Evolutionary conservation across 176 grass and related monocot species (phyloP), one percentile per base, ranked within the genome.

Genomic region (Stipa capillata): DNA sequence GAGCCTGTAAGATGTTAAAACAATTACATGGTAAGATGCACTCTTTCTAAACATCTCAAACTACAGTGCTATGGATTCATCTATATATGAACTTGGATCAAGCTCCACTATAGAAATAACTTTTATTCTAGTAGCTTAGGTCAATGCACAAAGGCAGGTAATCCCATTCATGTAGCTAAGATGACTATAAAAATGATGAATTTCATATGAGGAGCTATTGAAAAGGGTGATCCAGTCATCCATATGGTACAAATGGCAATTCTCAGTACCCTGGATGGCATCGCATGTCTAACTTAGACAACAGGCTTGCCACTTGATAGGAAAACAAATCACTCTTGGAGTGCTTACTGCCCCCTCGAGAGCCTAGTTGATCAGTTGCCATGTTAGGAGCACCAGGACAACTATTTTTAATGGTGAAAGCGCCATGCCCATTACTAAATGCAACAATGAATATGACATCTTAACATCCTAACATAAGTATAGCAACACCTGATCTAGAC

Each of bases 1-100:
- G 71, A 71, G 97, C 97, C 97, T 99, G 65, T 18, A 94, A 87
- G 21, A 83, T 76, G 48, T 89, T 25, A n/a, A 35, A 33, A 40
- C 8, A 85, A 16, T 50, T 33, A 65, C 49, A 77, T 71, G 29
- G 42, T 77, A 57, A 72, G 65, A 85, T 77, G 35, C 17, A 24
- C 8, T 11, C 7, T 69, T 32, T 36, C 35, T 23, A 14, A 66
- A 76, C 14, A 84, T 68, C 32, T n/a, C n/a, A n/a, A 74, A 9
- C 44, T 49, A 52, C 9, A 62, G 69, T 75, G 51, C 47, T 52
- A 52, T 0, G 76, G 34, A 72, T 28, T 29, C 45, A 67, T 37
- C 31, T 79, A 79, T 41, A 44, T 66, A 66, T 53, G 51, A 70
- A 24, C 51, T 36, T 48, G 40, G 66, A 49, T 60, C 21, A 50